Evolutionary conservation across 148 eudicot genomes (phyloP), one percentile per base, ranked within the genome.

Genomic region (Amaranthus cruentus): DNA sequence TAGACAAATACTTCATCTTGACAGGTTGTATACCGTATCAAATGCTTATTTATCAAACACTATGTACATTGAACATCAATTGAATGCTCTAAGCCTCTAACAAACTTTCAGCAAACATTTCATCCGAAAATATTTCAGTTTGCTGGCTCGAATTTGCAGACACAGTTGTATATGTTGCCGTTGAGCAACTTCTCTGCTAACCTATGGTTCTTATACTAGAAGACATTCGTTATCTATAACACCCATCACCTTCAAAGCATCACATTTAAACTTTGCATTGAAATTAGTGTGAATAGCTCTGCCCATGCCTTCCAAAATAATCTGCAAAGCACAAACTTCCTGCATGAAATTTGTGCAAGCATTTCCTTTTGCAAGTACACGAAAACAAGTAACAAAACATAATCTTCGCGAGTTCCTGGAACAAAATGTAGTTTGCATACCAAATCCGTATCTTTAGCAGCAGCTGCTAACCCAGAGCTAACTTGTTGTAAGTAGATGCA

Each of bases 251-350:
- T 95, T 95, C 18, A 95, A 84, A 76, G 99, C 94, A 75, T 95
- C 99, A 58, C 97, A 95, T 78, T 83, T 88, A 62, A 95, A 95
- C 77, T 56, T 78, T 56, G 96, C 99, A 59, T 90, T 92, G 78
- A 78, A 91, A 83, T 95, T 95, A 48, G 99, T 95, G 78, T 95
- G 99, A 55, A 95, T 79, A 63, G 99, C 76, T 49, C 99, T 81
- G 48, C 99, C 99, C 99, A 95, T 95, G 70, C 99, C 99, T 87
- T 95, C 97, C 90, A 95, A 87, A 46, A 95, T 87, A n/a, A 95
- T 76, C 99, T 95, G 88, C 83, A 81, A n/a, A 54, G 43, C 69
- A 57, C 55, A 73, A 71, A 43, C 47, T n/a, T 3, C 50, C 61
- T 58, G 3, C 13, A 47, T 47, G 54, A 48, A 3, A 47, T 1